Evolutionary conservation across 2,329 filamentous ascomycete species (phyloP).

Genomic region (Botrytis paeoniae): DNA sequence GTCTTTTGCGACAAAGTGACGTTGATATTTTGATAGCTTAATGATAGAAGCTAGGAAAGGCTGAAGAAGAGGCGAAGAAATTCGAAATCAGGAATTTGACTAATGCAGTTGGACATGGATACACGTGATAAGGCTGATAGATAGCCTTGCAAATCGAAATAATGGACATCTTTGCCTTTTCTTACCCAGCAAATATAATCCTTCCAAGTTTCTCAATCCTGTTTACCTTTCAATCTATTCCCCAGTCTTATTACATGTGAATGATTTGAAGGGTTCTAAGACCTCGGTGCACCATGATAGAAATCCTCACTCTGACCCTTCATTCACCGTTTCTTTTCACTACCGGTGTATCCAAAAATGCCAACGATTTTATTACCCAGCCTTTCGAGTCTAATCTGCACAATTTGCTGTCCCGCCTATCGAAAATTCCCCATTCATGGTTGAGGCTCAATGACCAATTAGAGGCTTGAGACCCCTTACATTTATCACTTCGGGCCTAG

Average conservation of each 20-base stretch:
- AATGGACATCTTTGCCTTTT: background rate
- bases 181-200: background rate
- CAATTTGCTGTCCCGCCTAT: conserved; percentile 11
- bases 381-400: conserved; percentile 13
- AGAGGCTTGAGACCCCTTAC: background rate
- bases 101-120: background rate
- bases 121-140: background rate
- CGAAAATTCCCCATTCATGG: conserved; percentile 7
- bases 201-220: background rate
- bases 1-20: conserved; percentile 7
- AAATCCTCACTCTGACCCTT: background rate
- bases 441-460: background rate
- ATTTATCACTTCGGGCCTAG: background rate
- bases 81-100: background rate
- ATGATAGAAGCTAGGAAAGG: conserved; percentile 6
- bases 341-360: background rate
- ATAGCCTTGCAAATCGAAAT: background rate
- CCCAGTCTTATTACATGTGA: background rate
- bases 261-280: background rate
- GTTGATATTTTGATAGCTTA: background rate
- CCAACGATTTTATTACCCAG: background rate
- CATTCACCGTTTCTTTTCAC: conserved; percentile 5
- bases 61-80: conserved; percentile 15
- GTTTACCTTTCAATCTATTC: background rate
- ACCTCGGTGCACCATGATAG: no score